A percentile compares a stretch with the other conserved stretches of the same genome.
These are phyloP conservation scores for Paspalum vaginatum DNA, from an alignment of 176 grass and related monocot species.

Conservation along the genomic window DNA sequence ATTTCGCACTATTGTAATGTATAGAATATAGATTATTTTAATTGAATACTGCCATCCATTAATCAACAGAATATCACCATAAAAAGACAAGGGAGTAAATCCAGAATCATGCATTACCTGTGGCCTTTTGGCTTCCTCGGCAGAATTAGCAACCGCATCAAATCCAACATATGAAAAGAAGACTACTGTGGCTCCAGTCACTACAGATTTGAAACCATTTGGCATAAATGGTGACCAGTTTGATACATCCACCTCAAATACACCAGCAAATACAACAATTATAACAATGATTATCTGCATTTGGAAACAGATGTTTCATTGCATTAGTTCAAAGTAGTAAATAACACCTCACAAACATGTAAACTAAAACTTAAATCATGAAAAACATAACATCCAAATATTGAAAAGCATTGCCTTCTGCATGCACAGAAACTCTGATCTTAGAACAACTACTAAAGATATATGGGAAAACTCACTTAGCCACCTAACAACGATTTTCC, in stretches of 20 bases:
- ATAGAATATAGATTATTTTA: background rate
- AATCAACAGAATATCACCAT: background rate
- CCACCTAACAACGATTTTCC: background rate
- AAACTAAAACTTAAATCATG: background rate
- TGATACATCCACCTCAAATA: constrained; percentile 94
- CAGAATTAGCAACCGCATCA: constrained; percentile 97
- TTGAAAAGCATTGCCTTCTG: background rate
- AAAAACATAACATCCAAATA: background rate
- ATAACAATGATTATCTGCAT: constrained; percentile 88
- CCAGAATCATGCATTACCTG: constrained; percentile 57
- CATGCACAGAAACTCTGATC: background rate
- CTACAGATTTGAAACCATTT: constrained; percentile 85
- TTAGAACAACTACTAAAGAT: background rate
- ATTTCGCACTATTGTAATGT: constrained; percentile 13
- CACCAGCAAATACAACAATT: constrained; percentile 74
- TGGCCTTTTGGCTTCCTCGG: constrained; percentile 90
- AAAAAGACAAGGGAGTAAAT: constrained; percentile 15
- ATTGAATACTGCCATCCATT: background rate
- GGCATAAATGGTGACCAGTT: constrained; percentile 98
- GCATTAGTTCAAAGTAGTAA: constrained; percentile 18
- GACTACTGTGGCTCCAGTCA: constrained; percentile 95
- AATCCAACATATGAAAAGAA: constrained; percentile 99
- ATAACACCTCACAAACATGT: background rate
- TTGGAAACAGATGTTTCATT: background rate
- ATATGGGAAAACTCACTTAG: background rate